Evolutionary conservation across 371 early-diverging fungal genomes (phyloP).

Genomic region (Choanephora cucurbitarum): DNA sequence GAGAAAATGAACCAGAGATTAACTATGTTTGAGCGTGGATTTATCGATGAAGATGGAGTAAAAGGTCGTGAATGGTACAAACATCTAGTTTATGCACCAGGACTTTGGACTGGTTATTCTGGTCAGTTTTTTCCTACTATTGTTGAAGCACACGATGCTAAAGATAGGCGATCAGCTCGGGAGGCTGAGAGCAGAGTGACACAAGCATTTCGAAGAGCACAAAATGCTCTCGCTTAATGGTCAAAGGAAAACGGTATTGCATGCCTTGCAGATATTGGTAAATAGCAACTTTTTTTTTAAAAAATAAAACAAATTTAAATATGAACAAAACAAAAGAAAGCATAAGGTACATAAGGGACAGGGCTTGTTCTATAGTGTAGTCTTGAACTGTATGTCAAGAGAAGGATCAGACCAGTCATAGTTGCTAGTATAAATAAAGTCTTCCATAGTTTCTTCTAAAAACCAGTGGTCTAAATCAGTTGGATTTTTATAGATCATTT

Average conservation of each 20-base stretch:
- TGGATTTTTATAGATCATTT: constrained; percentile 16
- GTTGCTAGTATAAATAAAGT: constrained; percentile 6
- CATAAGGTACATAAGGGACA: too few species aligned
- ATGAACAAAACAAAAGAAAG: too few species aligned
- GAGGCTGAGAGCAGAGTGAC: constrained; percentile 34
- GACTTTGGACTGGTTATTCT: constrained; percentile 55
- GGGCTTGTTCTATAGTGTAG: too few species aligned
- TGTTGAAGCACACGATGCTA: constrained; percentile 47
- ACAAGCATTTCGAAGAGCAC: constrained; percentile 22
- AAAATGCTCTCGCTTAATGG: constrained; percentile 10
- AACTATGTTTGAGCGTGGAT: constrained; percentile 53
- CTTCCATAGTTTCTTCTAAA: constrained; percentile 18
- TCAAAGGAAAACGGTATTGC: too few species aligned
- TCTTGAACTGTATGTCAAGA: background rate
- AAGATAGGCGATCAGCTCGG: constrained; percentile 25
- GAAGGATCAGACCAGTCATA: constrained; percentile 8
- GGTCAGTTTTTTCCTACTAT: constrained; percentile 56
- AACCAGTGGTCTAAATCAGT: constrained; percentile 25
- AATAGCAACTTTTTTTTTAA: too few species aligned
- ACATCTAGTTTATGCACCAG: constrained; percentile 62
- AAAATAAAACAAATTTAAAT: too few species aligned
- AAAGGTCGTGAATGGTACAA: constrained; percentile 63
- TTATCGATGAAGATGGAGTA: constrained; percentile 59
- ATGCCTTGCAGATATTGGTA: too few species aligned
- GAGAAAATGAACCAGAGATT: constrained; percentile 42